Evolutionary conservation across 2,329 filamentous ascomycete species (phyloP), one percentile per base, ranked within the genome.

Genomic region (Fusarium burgessii): DNA sequence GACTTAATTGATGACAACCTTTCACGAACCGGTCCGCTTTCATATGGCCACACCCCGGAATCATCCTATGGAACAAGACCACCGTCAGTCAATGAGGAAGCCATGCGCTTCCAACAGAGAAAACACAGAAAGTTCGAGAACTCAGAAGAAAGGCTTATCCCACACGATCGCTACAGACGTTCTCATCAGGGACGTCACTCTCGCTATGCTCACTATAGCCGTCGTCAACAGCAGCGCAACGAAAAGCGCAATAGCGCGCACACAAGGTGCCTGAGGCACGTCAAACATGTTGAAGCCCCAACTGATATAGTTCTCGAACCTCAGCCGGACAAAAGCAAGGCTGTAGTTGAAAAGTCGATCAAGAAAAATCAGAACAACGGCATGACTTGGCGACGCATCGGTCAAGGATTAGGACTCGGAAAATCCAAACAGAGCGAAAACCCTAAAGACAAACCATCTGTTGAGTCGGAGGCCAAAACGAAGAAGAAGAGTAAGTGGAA

Each of bases 401-500:
- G 67, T 50, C 51, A 70, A 47, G 43, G 55, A 7, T 41, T 68
- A 15, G 49, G 43, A n/a, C 27, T 64, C 8, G 45, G 45, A 23
- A 68, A 64, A 20, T 27, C 68, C 17, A 54, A 27, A 40, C 61
- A 68, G 23, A 41, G 23, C 7, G 20, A 40, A 5, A 49, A 51
- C 10, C 10, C 11, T 9, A 20, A 40, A 13, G 11, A 49, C 23
- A 25, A 32, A 7, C 10, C 32, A 6, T n/a, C n/a, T 13, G 17
- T 17, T 29, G 13, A 14, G 11, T n/a, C 8, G 1, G 49, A 42
- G 6, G 13, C 27, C 13, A 56, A 54, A 11, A 23, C 18, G 15
- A 71, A 29, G 32, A 56, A 43, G n/a, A 71, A 43, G 43, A 57
- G 55, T 17, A 71, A 60, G 9, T 71, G 68, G 68, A 68, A 35